These are phyloP conservation scores for Xylaria sp. DNA, from an alignment of 2,329 filamentous ascomycete species.

Conservation along the genomic window DNA sequence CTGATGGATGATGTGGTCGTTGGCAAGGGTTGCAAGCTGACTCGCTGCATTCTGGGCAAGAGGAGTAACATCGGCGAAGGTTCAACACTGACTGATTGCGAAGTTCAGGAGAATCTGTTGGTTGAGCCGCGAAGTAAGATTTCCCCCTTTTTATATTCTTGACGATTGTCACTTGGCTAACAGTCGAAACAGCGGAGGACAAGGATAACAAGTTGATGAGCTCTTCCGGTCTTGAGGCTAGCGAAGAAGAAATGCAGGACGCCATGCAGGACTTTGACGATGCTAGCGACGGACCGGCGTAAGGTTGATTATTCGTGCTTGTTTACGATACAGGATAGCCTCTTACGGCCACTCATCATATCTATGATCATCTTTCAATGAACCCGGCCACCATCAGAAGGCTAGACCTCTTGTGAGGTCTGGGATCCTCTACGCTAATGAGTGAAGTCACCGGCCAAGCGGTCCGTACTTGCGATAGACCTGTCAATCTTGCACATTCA, in stretches of 20 bases:
- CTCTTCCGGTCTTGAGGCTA: constrained; percentile 60
- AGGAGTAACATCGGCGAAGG: constrained; percentile 78
- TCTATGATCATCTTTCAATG: not conserved
- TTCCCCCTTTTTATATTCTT: constrained; percentile 6
- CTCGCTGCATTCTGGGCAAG: constrained; percentile 79
- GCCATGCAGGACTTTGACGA: constrained; percentile 35
- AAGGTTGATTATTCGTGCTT: constrained; percentile 1
- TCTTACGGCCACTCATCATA: not conserved
- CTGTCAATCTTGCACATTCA: not conserved
- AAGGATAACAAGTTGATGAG: constrained; percentile 65
- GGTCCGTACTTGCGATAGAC: not conserved
- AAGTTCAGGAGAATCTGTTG: constrained; percentile 85
- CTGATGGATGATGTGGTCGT: constrained; percentile 89
- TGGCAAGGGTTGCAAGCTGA: constrained; percentile 77
- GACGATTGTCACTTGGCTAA: constrained; percentile 21
- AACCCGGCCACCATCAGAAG: not conserved
- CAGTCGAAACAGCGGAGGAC: constrained; percentile 50
- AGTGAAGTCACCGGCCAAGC: not conserved
- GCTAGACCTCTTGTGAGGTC: not conserved
- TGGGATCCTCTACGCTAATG: not conserved
- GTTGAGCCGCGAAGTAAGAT: constrained; percentile 70
- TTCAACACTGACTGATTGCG: constrained; percentile 76
- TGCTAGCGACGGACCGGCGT: constrained; percentile 3
- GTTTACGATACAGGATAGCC: not conserved
- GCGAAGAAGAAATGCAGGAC: constrained; percentile 54